phyloP scores from a whole-genome alignment of 75 land plant genomes.

The Selaginella moellendorffii region DNA sequence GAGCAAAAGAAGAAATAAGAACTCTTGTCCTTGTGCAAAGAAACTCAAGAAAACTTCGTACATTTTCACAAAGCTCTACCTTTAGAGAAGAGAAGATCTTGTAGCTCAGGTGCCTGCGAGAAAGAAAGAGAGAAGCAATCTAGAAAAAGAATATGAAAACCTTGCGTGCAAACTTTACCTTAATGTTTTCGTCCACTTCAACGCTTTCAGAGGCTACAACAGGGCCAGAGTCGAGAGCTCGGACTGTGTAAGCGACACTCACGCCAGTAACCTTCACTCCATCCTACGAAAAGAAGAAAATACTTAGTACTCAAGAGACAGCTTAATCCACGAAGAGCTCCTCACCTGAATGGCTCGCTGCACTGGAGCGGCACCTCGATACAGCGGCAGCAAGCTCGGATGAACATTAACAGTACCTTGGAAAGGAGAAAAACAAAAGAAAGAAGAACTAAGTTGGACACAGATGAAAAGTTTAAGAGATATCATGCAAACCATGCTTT shows the following conservation, averaged over 20 bases:
- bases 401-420: constrained; percentile 95
- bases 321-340: not conserved
- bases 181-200: constrained; percentile 53
- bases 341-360: constrained; percentile 87
- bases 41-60: constrained; percentile 2
- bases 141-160: constrained; percentile 1
- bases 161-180: constrained; percentile 27
- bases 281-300: constrained; percentile 37
- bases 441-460: too few species aligned
- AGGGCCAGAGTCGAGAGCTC: constrained; percentile 94
- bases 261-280: constrained; percentile 92
- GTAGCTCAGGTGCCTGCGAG: constrained; percentile 62
- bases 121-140: not conserved
- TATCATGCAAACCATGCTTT: constrained; percentile 29
- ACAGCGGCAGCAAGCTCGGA: constrained; percentile 89
- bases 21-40: not conserved
- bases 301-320: not conserved
- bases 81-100: constrained; percentile 32
- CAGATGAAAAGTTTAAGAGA: not conserved
- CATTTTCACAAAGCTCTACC: constrained; percentile 22
- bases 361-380: constrained; percentile 99
- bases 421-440: not conserved
- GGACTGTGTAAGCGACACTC: constrained; percentile 70
- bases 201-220: constrained; percentile 62
- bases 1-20: too few species aligned